These are phyloP conservation scores for Fagopyrum esculentum DNA, from an alignment of 148 eudicot genomes.

Conservation along the genomic window DNA sequence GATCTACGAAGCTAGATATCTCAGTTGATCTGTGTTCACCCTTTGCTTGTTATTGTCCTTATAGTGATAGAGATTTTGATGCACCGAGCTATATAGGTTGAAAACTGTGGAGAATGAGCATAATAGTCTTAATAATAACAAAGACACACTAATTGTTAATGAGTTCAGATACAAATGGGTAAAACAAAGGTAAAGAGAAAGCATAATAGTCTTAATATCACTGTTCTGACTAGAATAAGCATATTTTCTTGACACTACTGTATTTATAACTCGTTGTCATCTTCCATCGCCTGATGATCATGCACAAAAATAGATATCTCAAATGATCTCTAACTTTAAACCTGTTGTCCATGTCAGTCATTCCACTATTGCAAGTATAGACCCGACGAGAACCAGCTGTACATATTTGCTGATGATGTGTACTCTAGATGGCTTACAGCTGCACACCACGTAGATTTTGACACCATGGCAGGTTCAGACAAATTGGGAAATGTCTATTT, in stretches of 20 bases:
- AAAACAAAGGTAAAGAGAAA: neutral
- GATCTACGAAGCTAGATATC: too few species aligned
- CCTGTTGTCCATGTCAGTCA: conserved; percentile 47
- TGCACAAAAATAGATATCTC: neutral
- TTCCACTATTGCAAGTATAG: conserved; percentile 97
- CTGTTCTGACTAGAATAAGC: neutral
- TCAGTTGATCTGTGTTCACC: too few species aligned
- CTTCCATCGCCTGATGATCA: neutral
- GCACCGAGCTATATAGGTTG: neutral
- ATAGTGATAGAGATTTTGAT: neutral
- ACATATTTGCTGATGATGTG: conserved; percentile 92
- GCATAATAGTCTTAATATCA: neutral
- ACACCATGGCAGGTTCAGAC: conserved; percentile 98
- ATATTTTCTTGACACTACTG: neutral
- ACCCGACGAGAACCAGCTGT: conserved; percentile 93
- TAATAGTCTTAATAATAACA: neutral
- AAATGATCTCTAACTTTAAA: neutral
- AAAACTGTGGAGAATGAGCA: neutral
- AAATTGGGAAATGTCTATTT: conserved; percentile 94
- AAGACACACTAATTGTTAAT: neutral
- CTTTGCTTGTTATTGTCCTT: too few species aligned
- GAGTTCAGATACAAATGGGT: neutral
- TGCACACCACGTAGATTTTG: conserved; percentile 85
- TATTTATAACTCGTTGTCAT: neutral
- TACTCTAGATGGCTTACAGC: conserved; percentile 98